phyloP scores from a whole-genome alignment of 164 flowering plant species.

The Paratinospora sagittata region DNA sequence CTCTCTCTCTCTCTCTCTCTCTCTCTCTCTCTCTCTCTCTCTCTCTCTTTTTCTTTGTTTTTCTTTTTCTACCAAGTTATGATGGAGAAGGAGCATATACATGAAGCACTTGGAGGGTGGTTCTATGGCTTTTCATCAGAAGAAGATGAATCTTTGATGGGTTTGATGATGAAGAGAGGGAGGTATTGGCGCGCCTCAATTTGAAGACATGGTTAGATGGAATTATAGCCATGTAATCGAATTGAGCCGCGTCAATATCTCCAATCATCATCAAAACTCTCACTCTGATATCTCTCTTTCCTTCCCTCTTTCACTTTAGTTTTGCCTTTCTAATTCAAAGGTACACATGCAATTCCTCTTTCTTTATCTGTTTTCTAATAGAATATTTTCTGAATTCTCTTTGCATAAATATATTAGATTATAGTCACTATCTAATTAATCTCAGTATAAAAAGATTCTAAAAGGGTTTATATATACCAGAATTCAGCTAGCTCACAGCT shows the following conservation, averaged over 20 bases:
- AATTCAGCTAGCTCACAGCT: neutral
- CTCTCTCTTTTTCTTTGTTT: neutral
- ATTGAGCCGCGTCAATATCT: conserved; percentile 39
- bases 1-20: too few species aligned
- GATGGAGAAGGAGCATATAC: neutral
- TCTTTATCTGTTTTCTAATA: neutral
- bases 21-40: too few species aligned
- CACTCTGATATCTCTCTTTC: neutral
- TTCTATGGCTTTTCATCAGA: neutral
- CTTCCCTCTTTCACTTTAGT: too few species aligned
- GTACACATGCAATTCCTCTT: neutral
- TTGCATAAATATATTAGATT: too few species aligned
- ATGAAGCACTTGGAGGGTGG: neutral
- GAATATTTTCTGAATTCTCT: too few species aligned
- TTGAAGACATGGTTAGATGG: conserved; percentile 22
- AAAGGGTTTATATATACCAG: too few species aligned
- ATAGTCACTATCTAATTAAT: too few species aligned
- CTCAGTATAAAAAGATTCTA: too few species aligned
- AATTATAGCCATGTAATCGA: conserved; percentile 30
- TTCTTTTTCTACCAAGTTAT: neutral
- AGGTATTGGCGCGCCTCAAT: conserved; percentile 30
- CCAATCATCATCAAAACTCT: conserved; percentile 3
- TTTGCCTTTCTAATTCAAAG: conserved; percentile 8
- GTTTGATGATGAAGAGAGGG: neutral
- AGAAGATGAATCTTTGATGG: neutral